These are phyloP conservation scores for Cladosporium halotolerans DNA, from an alignment of 2,329 filamentous ascomycete species.

Conservation along the genomic window DNA sequence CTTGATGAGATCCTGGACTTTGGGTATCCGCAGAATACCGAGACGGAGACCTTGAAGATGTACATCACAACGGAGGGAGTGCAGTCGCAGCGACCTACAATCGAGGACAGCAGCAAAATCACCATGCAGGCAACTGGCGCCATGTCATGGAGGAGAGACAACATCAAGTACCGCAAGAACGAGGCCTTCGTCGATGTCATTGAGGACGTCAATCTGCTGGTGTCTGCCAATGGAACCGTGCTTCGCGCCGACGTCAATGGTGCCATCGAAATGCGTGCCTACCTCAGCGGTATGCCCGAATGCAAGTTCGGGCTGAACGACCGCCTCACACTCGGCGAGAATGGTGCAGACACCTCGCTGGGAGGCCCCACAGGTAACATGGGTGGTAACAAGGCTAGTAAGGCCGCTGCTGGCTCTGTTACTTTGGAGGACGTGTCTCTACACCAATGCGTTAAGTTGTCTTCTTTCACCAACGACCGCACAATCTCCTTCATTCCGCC, in stretches of 20 bases:
- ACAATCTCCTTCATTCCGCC: constrained; percentile 97
- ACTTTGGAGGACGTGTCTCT: constrained; percentile 98
- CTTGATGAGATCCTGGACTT: constrained; percentile 98
- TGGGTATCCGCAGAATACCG: constrained; percentile 97
- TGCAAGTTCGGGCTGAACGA: constrained; percentile 99
- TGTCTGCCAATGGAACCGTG: constrained; percentile 95
- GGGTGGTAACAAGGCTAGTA: constrained; percentile 79
- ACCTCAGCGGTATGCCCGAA: constrained; percentile 91
- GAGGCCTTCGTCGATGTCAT: constrained; percentile 99
- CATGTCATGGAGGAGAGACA: constrained; percentile 90
- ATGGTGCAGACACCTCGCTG: constrained; percentile 47
- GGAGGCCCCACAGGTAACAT: constrained; percentile 66
- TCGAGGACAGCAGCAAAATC: constrained; percentile 91
- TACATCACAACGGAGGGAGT: constrained; percentile 99
- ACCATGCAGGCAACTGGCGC: constrained; percentile 99
- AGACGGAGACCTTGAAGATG: constrained; percentile 98
- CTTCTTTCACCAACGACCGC: constrained; percentile 91
- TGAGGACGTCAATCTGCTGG: constrained; percentile 96
- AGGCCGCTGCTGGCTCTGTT: constrained; percentile 90
- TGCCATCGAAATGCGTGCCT: constrained; percentile 97
- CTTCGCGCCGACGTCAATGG: constrained; percentile 93
- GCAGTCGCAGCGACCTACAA: constrained; percentile 74
- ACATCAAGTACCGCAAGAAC: constrained; percentile 99
- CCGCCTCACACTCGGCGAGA: constrained; percentile 74
- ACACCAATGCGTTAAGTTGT: constrained; percentile 96